These are phyloP conservation scores for Candida pseudofarinosa DNA, from an alignment of 805 yeast genomes.

Conservation along the genomic window DNA sequence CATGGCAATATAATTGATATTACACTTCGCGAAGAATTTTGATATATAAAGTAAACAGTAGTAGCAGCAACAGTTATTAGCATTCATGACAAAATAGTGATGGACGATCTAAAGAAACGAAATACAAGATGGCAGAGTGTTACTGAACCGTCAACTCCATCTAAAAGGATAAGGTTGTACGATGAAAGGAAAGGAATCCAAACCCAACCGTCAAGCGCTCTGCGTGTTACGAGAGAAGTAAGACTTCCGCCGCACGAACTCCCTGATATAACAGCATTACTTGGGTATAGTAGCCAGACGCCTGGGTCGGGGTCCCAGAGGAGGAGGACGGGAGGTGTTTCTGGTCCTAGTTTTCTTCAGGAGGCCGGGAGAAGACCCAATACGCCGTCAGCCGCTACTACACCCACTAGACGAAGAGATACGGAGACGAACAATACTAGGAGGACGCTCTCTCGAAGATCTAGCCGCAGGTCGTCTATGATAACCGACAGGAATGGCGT, in stretches of 20 bases:
- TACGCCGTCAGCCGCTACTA: slow-evolving; percentile 1
- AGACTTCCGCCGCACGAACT: slow-evolving; percentile 11
- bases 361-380: neutral
- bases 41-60: neutral
- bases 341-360: neutral
- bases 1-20: too few species aligned
- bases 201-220: slow-evolving; percentile 4
- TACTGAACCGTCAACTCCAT: slow-evolving; percentile 20
- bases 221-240: slow-evolving; percentile 1
- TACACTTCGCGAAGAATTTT: neutral
- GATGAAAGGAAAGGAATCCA: slow-evolving; percentile 3
- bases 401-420: slow-evolving; percentile 9
- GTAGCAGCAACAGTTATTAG: neutral
- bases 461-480: slow-evolving; percentile 20
- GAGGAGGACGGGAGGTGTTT: slow-evolving; percentile 2
- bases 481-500: slow-evolving; percentile 19
- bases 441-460: slow-evolving; percentile 9
- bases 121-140: slow-evolving; percentile 1
- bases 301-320: slow-evolving; percentile 6
- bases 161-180: slow-evolving; percentile 2
- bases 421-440: slow-evolving; percentile 4
- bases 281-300: slow-evolving; percentile 1
- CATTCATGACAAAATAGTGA: neutral
- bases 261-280: slow-evolving; percentile 5
- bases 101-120: neutral